Percentiles rank a stretch among this genome's conserved stretches.
These are phyloP conservation scores for Peniophora sp. DNA, from an alignment of 1,284 basidiomycete species.

Conservation along the genomic window DNA sequence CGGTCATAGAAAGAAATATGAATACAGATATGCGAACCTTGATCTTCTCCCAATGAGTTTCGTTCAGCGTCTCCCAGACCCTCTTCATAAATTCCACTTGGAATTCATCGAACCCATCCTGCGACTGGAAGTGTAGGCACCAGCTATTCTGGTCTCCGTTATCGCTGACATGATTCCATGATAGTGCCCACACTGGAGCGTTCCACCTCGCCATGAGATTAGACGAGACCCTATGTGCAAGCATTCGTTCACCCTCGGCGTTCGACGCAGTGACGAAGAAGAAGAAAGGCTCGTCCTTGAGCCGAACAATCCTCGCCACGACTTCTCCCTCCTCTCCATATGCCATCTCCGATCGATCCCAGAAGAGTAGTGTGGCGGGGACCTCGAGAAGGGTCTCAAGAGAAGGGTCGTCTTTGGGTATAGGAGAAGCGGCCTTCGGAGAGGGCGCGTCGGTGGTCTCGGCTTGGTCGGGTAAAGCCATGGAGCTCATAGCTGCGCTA, in stretches of 20 bases:
- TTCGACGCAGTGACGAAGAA: constrained; percentile 60
- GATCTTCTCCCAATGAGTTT: constrained; percentile 71
- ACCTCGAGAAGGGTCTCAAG: constrained; percentile 30
- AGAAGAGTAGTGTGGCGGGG: constrained; percentile 59
- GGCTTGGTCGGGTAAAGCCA: constrained; percentile 6
- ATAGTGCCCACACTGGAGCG: constrained; percentile 60
- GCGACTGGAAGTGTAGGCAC: constrained; percentile 68
- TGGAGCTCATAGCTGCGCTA: constrained; percentile 5
- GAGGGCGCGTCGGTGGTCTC: constrained; percentile 8
- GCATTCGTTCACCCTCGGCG: constrained; percentile 36
- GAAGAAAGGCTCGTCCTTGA: constrained; percentile 35
- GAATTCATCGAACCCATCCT: constrained; percentile 58
- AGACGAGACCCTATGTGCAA: constrained; percentile 55
- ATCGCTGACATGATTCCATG: constrained; percentile 75
- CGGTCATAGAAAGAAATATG: constrained; percentile 9
- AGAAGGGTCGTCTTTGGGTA: constrained; percentile 8
- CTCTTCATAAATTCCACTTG: constrained; percentile 63
- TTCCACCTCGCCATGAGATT: constrained; percentile 77
- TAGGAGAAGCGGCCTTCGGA: constrained; percentile 14
- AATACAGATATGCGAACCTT: constrained; percentile 42
- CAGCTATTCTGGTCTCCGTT: constrained; percentile 68
- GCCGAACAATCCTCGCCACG: constrained; percentile 59
- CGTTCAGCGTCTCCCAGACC: constrained; percentile 81
- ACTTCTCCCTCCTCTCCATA: constrained; percentile 77
- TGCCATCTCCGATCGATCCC: constrained; percentile 61